Evolutionary conservation across 345 rosid genomes (phyloP), one percentile per base, ranked within the genome.

Genomic region (Psidium guajava): DNA sequence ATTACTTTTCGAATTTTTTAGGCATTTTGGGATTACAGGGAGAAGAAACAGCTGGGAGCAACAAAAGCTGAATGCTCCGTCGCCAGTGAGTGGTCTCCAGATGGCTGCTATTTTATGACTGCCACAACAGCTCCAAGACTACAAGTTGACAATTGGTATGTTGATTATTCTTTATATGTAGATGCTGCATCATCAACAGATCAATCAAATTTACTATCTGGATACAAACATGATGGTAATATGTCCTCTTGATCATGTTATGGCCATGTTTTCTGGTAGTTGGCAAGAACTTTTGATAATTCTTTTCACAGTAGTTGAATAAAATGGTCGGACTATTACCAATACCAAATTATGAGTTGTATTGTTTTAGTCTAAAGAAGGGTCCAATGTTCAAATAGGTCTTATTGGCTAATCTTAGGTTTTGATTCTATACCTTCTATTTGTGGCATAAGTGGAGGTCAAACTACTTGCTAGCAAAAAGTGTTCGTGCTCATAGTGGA

Each of bases 71-170:
- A 96, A 90, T 95, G 95, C 82, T 96, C 96, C 81, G 98, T 96
- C 8, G 90, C 94, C 84, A 92, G 94, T 89, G 99, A 96, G 89
- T 96, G 98, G 99, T 96, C 99, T 80, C 92, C 98, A 4, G 98
- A 95, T 92, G 99, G 99, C 64, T 81, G 90, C 82, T 95, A 94
- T 89, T 97, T 97, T 85, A 90, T 95, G 94, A 97, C 99, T 84
- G 98, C 99, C 69, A 94, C 99, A 89, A 95, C 99, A 85, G 96
- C 98, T 86, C 99, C 99, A 55, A 94, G 99, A 89, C 96, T 94
- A 81, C 97, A 94, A 89, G 93, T 97, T 59, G 98, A 97, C 90
- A 97, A 97, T 88, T 95, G 97, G 99, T 97, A 94, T 88, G 95
- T 55, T 86, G 77, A 85, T 84, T 83, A 81, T 83, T 87, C 8